A percentile compares a stretch with the other conserved stretches of the same genome.
Evolutionary conservation across 495 filamentous ascomycete species (phyloP).

Genomic region (Corynascus novoguineensis): DNA sequence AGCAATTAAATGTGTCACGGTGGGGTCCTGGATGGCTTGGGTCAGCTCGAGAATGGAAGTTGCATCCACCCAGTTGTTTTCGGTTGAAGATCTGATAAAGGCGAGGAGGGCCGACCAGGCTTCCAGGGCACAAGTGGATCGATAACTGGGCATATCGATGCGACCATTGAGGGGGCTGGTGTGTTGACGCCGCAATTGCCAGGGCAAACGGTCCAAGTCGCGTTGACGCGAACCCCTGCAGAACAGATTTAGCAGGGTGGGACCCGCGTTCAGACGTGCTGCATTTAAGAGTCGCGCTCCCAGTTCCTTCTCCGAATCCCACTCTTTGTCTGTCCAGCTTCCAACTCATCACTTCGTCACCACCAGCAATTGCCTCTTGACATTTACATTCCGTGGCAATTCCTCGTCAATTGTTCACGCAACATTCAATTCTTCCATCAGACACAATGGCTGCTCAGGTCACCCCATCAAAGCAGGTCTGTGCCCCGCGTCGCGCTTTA

Average conservation of each 20-base stretch:
- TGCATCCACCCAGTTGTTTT: background rate
- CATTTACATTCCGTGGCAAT: conserved; percentile 3
- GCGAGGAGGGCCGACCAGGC: conserved; percentile 9
- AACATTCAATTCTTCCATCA: conserved; percentile 15
- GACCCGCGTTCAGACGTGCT: conserved; percentile 23
- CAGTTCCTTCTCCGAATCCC: conserved; percentile 5
- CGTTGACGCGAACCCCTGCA: conserved; percentile 23
- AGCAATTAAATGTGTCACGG: background rate
- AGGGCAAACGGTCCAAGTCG: conserved; percentile 7
- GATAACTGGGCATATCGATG: conserved; percentile 3
- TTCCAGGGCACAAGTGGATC: background rate
- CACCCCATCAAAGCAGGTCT: conserved; percentile 84
- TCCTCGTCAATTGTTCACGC: background rate
- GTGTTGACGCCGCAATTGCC: conserved; percentile 7
- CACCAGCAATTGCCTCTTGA: conserved; percentile 11
- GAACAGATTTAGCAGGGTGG: conserved; percentile 16
- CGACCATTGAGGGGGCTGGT: background rate
- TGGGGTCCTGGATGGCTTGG: background rate
- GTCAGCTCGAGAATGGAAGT: background rate
- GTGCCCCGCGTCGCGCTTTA: conserved; percentile 13
- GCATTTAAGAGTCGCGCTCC: conserved; percentile 28
- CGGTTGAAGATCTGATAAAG: conserved; percentile 18
- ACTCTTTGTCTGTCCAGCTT: conserved; percentile 17
- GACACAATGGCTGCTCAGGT: conserved; percentile 61
- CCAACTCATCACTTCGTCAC: conserved; percentile 4